A percentile compares a stretch with the other conserved stretches of the same genome.
phyloP scores from a whole-genome alignment of 1,139 yeast genomes.

The Debaryomyces sp. region DNA sequence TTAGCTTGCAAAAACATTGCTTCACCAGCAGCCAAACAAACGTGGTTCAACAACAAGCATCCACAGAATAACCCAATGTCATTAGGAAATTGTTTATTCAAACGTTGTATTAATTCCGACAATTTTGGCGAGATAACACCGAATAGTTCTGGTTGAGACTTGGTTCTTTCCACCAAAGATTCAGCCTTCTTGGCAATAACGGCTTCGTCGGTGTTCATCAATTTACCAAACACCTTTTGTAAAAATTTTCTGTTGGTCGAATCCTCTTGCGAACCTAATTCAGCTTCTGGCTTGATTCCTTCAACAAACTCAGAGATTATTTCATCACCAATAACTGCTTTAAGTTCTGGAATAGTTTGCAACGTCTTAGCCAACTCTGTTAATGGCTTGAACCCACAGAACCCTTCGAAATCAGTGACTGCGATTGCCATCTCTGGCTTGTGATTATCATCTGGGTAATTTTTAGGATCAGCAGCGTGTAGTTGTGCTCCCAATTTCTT shows the following conservation, averaged over 20 bases:
- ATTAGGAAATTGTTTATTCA: slow-evolving; percentile 85
- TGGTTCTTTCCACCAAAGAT: slow-evolving; percentile 64
- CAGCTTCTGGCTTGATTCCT: slow-evolving; percentile 50
- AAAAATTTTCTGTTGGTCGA: slow-evolving; percentile 60
- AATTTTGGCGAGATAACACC: slow-evolving; percentile 49
- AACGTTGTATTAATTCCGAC: slow-evolving; percentile 71
- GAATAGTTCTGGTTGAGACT: slow-evolving; percentile 50
- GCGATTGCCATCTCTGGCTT: slow-evolving; percentile 99
- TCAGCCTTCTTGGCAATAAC: slow-evolving; percentile 57
- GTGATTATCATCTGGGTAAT: slow-evolving; percentile 97
- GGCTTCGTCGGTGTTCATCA: slow-evolving; percentile 76
- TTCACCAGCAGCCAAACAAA: slow-evolving; percentile 82
- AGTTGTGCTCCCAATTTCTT: slow-evolving; percentile 76
- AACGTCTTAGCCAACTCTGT: slow-evolving; percentile 71
- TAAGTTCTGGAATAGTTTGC: slow-evolving; percentile 73
- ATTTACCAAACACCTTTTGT: slow-evolving; percentile 73
- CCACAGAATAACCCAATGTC: slow-evolving; percentile 98
- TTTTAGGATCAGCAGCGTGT: slow-evolving; percentile 81
- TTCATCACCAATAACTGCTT: slow-evolving; percentile 67
- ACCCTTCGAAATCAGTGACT: slow-evolving; percentile 92
- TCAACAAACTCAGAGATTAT: slow-evolving; percentile 53
- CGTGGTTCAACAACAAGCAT: slow-evolving; percentile 87
- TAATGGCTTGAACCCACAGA: slow-evolving; percentile 96
- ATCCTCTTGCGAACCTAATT: slow-evolving; percentile 50
- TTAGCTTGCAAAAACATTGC: slow-evolving; percentile 96